These are phyloP conservation scores for Phytophthora uliginosa DNA, from an alignment of 352 stramenopile genomes.

Conservation along the genomic window DNA sequence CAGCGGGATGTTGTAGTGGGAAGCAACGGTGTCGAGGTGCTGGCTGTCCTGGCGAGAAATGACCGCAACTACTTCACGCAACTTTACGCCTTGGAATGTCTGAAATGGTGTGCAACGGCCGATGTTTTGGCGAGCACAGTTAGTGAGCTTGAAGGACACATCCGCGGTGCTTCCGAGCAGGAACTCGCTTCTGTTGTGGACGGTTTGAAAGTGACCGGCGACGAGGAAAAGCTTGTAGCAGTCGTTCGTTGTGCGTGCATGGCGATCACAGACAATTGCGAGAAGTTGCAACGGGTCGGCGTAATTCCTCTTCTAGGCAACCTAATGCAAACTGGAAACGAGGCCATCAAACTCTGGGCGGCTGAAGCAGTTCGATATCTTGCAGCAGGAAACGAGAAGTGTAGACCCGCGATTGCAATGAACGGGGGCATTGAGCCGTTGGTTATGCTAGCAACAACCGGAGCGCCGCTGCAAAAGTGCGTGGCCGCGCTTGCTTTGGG, in stretches of 20 bases:
- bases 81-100: background rate
- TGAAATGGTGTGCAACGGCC: background rate
- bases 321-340: background rate
- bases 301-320: background rate
- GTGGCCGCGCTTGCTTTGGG: background rate
- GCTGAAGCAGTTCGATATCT: background rate
- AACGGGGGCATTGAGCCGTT: background rate
- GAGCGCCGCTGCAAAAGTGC: background rate
- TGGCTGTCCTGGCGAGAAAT: background rate
- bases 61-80: background rate
- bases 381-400: background rate
- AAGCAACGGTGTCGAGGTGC: background rate
- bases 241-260: background rate
- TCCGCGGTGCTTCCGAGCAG: background rate
- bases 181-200: background rate
- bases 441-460: background rate
- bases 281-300: background rate
- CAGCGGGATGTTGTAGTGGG: background rate
- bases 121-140: background rate
- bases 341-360: background rate
- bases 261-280: background rate
- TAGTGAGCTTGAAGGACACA: background rate
- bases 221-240: background rate
- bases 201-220: background rate
- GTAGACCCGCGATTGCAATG: background rate